Base-by-base conservation (phyloP, 495 filamentous ascomycete genomes). In the Neurospora sp. region DNA sequence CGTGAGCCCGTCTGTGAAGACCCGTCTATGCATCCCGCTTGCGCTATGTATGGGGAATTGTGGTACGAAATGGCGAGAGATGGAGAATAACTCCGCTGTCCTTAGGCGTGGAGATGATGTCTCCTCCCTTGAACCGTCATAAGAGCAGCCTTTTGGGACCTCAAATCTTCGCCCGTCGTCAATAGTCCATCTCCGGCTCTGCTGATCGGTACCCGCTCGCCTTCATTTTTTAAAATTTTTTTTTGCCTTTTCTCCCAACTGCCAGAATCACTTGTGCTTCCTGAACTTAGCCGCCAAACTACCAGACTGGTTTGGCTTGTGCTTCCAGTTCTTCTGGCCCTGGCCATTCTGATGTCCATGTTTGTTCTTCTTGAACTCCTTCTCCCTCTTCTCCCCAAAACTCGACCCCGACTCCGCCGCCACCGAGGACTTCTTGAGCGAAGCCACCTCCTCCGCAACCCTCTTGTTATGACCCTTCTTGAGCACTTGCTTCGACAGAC, bases 391-490 rank as follows among this genome's bases (percentile, higher is more conserved):
- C 61, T 38, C 61, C 2, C 35, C 39, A 22, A 16, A 53, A 31
- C 41, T n/a, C n/a, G 27, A 40, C 9, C n/a, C 42, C 38, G 31
- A 16, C 59, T 14, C 48, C 20, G 45, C 45, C 9, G 8, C 9
- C 45, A 10, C 45, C 45, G 45, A 53, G 0, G 53, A 61, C 68
- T 48, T 71, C 35, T 70, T 74, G 5, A 69, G 27, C 14, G 6
- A 38, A 31, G 42, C 35, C 4, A 61, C 70, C 44, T 61, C 45
- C 42, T 71, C 73, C n/a, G 69, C 41, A 3, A 73, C 70, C 42
- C 48, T 72, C 68, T 72, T 70, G 69, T 68, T 72, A 7, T 78
- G 76, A 7, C 70, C 71, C 8, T 71, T 71, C 71, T 76, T 74
- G 31, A 44, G 70, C 17, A 71, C 71, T 39, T 69, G 65, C 70